Base-by-base conservation (phyloP, 2,329 filamentous ascomycete species). In the Immersiporthe knoxdaviesiana region DNA sequence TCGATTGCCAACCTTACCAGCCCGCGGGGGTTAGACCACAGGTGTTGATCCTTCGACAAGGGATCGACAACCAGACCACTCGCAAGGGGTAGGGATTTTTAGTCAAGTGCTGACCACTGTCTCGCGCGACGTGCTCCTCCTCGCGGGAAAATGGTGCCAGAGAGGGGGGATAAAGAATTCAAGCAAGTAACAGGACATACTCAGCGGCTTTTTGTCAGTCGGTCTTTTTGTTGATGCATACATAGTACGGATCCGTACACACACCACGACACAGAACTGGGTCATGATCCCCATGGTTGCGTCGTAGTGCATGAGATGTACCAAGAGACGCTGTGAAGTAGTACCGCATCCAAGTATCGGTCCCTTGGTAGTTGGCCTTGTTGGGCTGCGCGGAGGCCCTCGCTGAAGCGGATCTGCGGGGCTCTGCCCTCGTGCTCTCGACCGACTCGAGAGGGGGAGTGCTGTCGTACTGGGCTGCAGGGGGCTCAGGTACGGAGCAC, bases 41-140 rank as follows among this genome's bases (percentile, higher is more conserved):
- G 67, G 66, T 65, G 6, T 50, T 39, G 63, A 70, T 70, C 69
- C 69, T 70, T 70, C 69, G 66, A 61, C 66, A 58, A 59, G 66
- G n/a, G 66, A 58, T 54, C 24, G 24, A 52, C 39, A 16, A 27
- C 50, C 56, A 65, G 35, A 21, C 27, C 47, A 27, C 59, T 37
- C 35, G 27, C 32, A 41, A 27, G n/a, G 37, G 59, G 37, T 12
- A 41, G 16, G 61, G 37, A 52, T 21, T n/a, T n/a, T 63, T 21
- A 41, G 24, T 21, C 56, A 59, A 59, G 56, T 59, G 56, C 56
- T 59, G 56, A 59, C 56, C 56, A 8, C 12, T 59, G 56, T 59
- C 56, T 59, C 56, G 32, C 30, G 32, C 56, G 32, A 59, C 24
- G 14, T 30, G 24, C 44, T 47, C 30, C 18, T n/a, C 21, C 18